Evolutionary conservation across 371 early-diverging fungal species (phyloP), one percentile per base, ranked within the genome.

Genomic region (Mucor irregularis): DNA sequence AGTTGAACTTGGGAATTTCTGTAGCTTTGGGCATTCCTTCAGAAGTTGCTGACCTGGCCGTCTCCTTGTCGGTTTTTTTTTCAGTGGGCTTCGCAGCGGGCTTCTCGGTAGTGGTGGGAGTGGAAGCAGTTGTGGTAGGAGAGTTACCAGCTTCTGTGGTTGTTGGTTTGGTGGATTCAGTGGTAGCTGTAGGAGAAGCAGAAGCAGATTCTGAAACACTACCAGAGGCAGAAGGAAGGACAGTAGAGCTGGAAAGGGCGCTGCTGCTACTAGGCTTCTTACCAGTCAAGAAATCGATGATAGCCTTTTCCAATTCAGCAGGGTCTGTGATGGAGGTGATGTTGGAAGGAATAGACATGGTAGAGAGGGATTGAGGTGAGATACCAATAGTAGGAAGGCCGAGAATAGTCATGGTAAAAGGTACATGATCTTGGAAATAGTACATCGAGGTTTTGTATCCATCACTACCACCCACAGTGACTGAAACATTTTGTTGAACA

Each of bases 341-440:
- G 28, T 50, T 52, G 4, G 49, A 44, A 4, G 54, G 54, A 19
- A 61, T 24, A 11, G 49, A 29, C 31, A 55, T 37, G 9, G 25
- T 34, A 30, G 39, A 40, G 10, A 40, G 30, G 1, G 43, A 51
- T 24, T 21, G 25, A 14, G 49, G 24, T 4, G 52, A 22, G 19
- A 51, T 49, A 39, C 47, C 40, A 26, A 29, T 30, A 8, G 53
- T 45, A 39, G 52, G 49, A 53, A 64, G 57, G 14, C 51, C 43
- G 53, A 37, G 51, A 21, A 62, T 53, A 16, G 49, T 37, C 7
- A 72, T 53, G 7, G 39, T 46, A 38, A 45, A 54, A 8, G 70
- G 67, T 16, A 71, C 74, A 4, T 57, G 55, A 19, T 66, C 44
- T 45, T 73, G 73, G 35, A 53, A 59, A 35, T 76, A 69, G 29